Percentiles rank a stretch among this genome's conserved stretches.
phyloP scores from a whole-genome alignment of 2,329 filamentous ascomycete species.

The Claviceps sp. region DNA sequence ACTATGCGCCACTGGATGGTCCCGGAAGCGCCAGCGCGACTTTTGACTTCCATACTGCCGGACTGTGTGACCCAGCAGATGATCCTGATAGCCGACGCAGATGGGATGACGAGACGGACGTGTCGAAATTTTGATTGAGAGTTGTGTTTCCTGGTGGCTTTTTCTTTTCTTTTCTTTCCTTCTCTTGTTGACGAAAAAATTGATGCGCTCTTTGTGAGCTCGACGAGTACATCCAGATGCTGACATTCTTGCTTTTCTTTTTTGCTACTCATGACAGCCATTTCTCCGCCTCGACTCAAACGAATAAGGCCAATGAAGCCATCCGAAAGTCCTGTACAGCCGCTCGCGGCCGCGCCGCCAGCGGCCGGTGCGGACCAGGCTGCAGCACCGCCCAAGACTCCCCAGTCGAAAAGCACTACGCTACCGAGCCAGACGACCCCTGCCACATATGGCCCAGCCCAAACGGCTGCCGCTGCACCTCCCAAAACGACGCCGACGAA shows the following conservation, averaged over 20 bases:
- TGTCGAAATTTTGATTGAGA: not conserved
- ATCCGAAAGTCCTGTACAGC: conserved; percentile 43
- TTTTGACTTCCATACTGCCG: not conserved
- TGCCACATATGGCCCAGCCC: conserved; percentile 23
- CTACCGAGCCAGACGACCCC: conserved; percentile 29
- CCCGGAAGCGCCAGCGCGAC: not conserved
- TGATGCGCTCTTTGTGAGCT: not conserved
- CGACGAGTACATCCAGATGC: not conserved
- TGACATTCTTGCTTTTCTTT: not conserved
- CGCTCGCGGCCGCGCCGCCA: conserved; percentile 22
- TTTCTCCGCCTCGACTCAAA: conserved; percentile 36
- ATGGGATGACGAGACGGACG: not conserved
- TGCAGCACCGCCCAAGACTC: conserved; percentile 38
- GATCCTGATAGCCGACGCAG: not conserved
- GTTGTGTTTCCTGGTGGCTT: not conserved
- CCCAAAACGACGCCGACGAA: conserved; percentile 73
- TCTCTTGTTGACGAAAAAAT: not conserved
- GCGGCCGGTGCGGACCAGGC: conserved; percentile 22
- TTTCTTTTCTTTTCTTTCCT: not conserved
- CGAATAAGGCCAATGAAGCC: conserved; percentile 51
- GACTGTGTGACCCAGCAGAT: conserved; percentile 2
- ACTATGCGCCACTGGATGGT: conserved; percentile 5
- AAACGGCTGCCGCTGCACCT: conserved; percentile 38
- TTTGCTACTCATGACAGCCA: conserved; percentile 21
- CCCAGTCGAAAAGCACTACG: conserved; percentile 35